Evolutionary conservation across 164 flowering plant species (phyloP), one percentile per base, ranked within the genome.

Genomic region (Cinnamomum chago): DNA sequence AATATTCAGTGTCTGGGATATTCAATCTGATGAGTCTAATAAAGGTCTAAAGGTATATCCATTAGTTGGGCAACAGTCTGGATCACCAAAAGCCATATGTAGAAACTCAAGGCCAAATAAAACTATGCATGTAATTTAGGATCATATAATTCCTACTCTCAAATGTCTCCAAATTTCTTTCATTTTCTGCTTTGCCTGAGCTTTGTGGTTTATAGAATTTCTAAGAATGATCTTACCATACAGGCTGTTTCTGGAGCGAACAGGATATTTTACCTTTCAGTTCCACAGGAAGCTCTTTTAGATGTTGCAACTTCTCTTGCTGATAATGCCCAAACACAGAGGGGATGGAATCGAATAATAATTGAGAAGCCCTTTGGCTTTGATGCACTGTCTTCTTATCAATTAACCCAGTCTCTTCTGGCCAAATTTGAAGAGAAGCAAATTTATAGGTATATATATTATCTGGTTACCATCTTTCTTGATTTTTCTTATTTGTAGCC

Each of bases 301-400:
- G 90, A 89, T 78, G 93, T 85, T 65, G 83, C 88, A 55, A 76
- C 77, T 62, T 81, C 79, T 74, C 81, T 86, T 52, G 84, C 88
- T 47, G 82, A 75, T 73, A 62, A 78, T 73, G 89, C 92, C 33
- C 87, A 86, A 70, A 80, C 85, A 65, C 65, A 3, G 20, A 86
- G 81, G 71, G 92, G 89, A 33, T 86, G 90, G 90, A 89, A 83
- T 58, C 85, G 90, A 55, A 72, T 86, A 68, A 89, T 87, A 66
- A 77, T 89, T 76, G 90, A 87, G 79, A 89, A 89, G 73, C 90
- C 90, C 47, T 89, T 87, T 79, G 89, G 90, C 27, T 78, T 81
- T 73, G 86, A 87, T 78, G 80, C 81, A 23, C 62, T 24, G 7
- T 86, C 90, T 33, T 88, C 90, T 30, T 62, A 40, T 50, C 68